Percentiles rank a stretch among this genome's conserved stretches.
Evolutionary conservation across 1,284 basidiomycete species (phyloP).

Genomic region (Ustilago cynodontis): DNA sequence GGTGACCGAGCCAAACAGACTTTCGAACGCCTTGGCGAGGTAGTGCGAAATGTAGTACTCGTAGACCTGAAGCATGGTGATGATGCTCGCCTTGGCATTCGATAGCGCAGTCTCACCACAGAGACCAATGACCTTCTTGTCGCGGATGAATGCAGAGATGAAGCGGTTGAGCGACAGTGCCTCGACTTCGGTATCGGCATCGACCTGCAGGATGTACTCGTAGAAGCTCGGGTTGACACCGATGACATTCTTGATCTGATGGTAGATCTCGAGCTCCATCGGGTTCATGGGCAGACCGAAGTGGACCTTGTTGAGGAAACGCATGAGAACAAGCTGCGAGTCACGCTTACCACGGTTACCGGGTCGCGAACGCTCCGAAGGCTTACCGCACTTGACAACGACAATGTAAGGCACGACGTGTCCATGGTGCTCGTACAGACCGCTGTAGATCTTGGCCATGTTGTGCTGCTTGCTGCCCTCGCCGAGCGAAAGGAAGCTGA

Average conservation of each 20-base stretch:
- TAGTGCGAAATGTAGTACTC: slow-evolving; percentile 74
- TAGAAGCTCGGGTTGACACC: slow-evolving; percentile 98
- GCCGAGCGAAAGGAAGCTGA: slow-evolving; percentile 92
- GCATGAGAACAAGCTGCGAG: slow-evolving; percentile 94
- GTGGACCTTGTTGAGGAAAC: slow-evolving; percentile 98
- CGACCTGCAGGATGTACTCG: slow-evolving; percentile 95
- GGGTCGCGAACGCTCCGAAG: slow-evolving; percentile 89
- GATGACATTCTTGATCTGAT: slow-evolving; percentile 99
- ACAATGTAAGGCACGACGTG: slow-evolving; percentile 97
- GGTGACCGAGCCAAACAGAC: slow-evolving; percentile 94
- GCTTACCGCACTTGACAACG: slow-evolving; percentile 96
- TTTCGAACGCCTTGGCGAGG: slow-evolving; percentile 97
- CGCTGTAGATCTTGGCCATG: slow-evolving; percentile 98
- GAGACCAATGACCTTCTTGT: slow-evolving; percentile 92
- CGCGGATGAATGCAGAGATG: slow-evolving; percentile 85
- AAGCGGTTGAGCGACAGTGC: slow-evolving; percentile 86
- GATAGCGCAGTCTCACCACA: slow-evolving; percentile 92
- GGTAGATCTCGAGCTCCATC: slow-evolving; percentile 95
- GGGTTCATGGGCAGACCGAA: slow-evolving; percentile 97
- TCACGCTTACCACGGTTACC: slow-evolving; percentile 81
- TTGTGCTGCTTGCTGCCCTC: slow-evolving; percentile 97
- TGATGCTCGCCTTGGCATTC: slow-evolving; percentile 90
- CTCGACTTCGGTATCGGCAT: slow-evolving; percentile 91
- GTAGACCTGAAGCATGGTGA: slow-evolving; percentile 95
- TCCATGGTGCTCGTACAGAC: slow-evolving; percentile 91